Evolutionary conservation across 2,329 filamentous ascomycete species (phyloP), one percentile per base, ranked within the genome.

Genomic region (Aureobasidium vineae): DNA sequence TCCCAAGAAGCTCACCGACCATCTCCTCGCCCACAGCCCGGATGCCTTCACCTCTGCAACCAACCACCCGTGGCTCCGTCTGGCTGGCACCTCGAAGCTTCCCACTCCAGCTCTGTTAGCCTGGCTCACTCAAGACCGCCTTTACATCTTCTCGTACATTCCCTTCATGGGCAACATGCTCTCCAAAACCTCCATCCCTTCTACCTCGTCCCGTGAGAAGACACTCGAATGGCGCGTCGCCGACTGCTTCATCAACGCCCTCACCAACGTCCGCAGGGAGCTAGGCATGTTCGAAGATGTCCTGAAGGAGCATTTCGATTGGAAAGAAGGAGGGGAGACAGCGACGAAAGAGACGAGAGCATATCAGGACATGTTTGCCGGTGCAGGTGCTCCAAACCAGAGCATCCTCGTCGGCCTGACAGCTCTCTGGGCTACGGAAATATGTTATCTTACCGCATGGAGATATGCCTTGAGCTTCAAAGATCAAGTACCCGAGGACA

Each of bases 371-470:
- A 75, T 86, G 28, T 85, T 90, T 19, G 84, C 87, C 64, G 83
- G 81, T 10, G 82, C 82, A 3, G 80, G 84, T 23, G 80, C 81
- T 56, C 77, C 80, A 0, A 81, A 79, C 3, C 77, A 79, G 1
- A 81, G 78, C 1, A 73, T 90, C 71, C 76, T 92, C 1, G 88
- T 92, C 71, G 88, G 87, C 10, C 80, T 91, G 68, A 83, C 90
- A 3, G 83, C 90, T 19, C 82, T 92, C 45, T 93, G 89, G 87
- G 88, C 85, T 13, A 92, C 89, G 0, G 90, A 94, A 77, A 85
- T 81, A 76, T 81, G 78, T 72, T 83, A 82, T 69, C 75, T 81
- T 38, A 74, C 77, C 47, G 77, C 80, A 43, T 83, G 81, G 81
- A 75, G 75, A 67, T 81, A 80, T 67, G 79, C 80, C 33, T n/a